Evolutionary conservation across 75 land plant genomes (phyloP).

Genomic region (Cunninghamia lanceolata): DNA sequence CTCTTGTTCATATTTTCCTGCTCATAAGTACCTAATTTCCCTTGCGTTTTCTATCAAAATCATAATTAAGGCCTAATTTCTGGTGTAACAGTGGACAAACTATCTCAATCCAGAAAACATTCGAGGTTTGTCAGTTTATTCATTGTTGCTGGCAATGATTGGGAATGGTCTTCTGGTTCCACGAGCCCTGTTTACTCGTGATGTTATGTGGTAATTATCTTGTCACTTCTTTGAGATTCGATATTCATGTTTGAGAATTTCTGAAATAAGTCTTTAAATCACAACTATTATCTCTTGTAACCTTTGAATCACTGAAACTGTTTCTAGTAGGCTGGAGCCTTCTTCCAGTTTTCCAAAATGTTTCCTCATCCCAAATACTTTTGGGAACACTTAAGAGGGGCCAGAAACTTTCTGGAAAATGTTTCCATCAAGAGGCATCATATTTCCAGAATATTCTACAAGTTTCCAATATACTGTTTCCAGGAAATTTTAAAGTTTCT

Average conservation of each 20-base stretch:
- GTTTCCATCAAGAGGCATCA: not conserved
- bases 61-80: not conserved
- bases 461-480: not conserved
- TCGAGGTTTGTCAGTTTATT: conserved; percentile 74
- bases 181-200: conserved; percentile 86
- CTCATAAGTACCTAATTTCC: not conserved
- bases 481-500: not conserved
- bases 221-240: not conserved
- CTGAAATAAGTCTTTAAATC: not conserved
- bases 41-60: not conserved
- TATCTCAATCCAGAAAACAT: conserved; percentile 83
- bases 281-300: not conserved
- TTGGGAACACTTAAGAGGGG: not conserved
- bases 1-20: not conserved
- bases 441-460: not conserved
- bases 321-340: not conserved
- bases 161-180: conserved; percentile 90
- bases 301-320: not conserved
- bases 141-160: conserved; percentile 85
- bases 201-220: conserved; percentile 82
- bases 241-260: not conserved
- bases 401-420: not conserved
- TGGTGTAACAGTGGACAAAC: conserved; percentile 74
- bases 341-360: not conserved
- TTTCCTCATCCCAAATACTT: not conserved